These are phyloP conservation scores for Suhomyces guaymorum DNA, from an alignment of 1,139 yeast species.

Conservation along the genomic window DNA sequence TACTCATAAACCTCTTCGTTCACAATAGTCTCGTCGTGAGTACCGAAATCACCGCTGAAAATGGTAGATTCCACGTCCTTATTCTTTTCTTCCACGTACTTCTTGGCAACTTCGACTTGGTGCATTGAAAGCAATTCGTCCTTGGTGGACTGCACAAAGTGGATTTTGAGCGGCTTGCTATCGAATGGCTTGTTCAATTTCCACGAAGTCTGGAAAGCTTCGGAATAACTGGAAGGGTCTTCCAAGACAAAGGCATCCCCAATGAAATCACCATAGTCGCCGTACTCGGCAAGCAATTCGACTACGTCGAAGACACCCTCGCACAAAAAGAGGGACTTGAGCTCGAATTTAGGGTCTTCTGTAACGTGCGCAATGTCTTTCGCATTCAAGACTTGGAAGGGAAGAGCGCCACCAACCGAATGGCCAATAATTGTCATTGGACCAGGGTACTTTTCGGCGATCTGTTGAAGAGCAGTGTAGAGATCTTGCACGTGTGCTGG, in stretches of 20 bases:
- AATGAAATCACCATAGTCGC: constrained; percentile 44
- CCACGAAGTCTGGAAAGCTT: constrained; percentile 30
- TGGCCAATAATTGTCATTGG: constrained; percentile 58
- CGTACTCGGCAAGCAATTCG: constrained; percentile 44
- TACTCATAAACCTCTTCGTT: constrained; percentile 22
- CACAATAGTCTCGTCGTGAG: constrained; percentile 37
- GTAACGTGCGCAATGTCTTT: background rate
- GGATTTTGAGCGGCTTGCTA: constrained; percentile 7
- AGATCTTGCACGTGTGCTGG: constrained; percentile 68
- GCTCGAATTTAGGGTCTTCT: background rate
- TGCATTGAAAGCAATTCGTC: constrained; percentile 36
- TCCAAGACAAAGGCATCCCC: constrained; percentile 39
- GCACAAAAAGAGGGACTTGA: constrained; percentile 23
- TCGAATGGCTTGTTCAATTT: constrained; percentile 9
- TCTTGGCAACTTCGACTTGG: constrained; percentile 24
- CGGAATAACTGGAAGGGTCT: constrained; percentile 20
- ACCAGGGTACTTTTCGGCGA: constrained; percentile 22
- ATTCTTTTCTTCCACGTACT: constrained; percentile 19
- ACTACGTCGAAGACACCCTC: constrained; percentile 56
- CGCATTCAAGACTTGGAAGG: constrained; percentile 53
- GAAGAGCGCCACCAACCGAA: constrained; percentile 78
- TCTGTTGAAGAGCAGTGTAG: constrained; percentile 38
- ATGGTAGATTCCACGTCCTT: too few relatives aligned
- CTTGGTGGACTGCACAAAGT: constrained; percentile 31
- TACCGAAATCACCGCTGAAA: constrained; percentile 29